phyloP scores from a whole-genome alignment of 495 filamentous ascomycete genomes.

The Polyplosphaeria fusca region DNA sequence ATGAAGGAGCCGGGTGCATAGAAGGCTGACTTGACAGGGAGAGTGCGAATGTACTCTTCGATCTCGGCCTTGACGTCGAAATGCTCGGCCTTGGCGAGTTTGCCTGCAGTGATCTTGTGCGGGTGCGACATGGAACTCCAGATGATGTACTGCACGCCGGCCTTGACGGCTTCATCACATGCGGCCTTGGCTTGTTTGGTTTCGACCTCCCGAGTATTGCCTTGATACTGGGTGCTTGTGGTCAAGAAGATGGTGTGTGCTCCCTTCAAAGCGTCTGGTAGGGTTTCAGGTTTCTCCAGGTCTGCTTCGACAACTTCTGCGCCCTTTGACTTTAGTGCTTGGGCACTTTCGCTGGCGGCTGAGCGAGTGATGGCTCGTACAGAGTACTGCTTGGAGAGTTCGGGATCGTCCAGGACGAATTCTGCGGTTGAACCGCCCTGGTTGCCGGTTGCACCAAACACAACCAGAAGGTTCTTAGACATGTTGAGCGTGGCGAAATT shows the following conservation, averaged over 20 bases:
- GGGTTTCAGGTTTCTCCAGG: constrained; percentile 47
- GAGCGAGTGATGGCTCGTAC: constrained; percentile 43
- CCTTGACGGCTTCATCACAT: constrained; percentile 8
- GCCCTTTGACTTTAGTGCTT: constrained; percentile 31
- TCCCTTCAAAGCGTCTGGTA: constrained; percentile 52
- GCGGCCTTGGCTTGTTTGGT: constrained; percentile 6
- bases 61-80: constrained; percentile 62
- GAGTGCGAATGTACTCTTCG: constrained; percentile 54
- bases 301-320: constrained; percentile 48
- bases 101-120: constrained; percentile 45
- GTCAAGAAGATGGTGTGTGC: constrained; percentile 56
- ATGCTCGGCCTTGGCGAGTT: constrained; percentile 52
- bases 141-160: constrained; percentile 52
- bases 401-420: constrained; percentile 16
- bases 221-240: constrained; percentile 52
- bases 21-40: constrained; percentile 52
- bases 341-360: constrained; percentile 24
- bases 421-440: constrained; percentile 27
- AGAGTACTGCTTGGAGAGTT: constrained; percentile 22
- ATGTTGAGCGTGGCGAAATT: not conserved
- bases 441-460: constrained; percentile 38
- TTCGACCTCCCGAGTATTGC: not conserved
- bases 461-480: constrained; percentile 28
- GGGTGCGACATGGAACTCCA: constrained; percentile 45
- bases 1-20: constrained; percentile 60